phyloP scores from a whole-genome alignment of 805 yeast species.

The Cyberlindnera mycetangii region DNA sequence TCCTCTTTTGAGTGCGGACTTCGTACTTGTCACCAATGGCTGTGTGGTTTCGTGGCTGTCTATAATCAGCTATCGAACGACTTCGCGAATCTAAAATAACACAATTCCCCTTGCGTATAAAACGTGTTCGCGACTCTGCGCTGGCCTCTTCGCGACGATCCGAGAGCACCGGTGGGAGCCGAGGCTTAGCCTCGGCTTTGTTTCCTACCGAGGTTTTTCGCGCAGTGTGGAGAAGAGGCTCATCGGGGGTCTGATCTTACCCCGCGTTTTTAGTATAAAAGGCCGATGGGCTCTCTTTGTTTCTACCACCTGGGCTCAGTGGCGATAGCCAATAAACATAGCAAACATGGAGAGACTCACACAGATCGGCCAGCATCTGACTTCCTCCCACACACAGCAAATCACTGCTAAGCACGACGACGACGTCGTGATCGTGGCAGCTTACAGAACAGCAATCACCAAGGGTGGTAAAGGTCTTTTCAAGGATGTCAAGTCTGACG shows the following conservation, averaged over 20 bases:
- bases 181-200: not conserved
- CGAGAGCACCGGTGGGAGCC: not conserved
- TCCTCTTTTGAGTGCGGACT: too few species aligned
- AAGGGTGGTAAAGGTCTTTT: constrained; percentile 86
- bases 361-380: constrained; percentile 34
- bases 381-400: constrained; percentile 15
- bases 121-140: too few species aligned
- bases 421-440: constrained; percentile 88
- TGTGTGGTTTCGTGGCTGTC: too few species aligned
- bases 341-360: constrained; percentile 34
- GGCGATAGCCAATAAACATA: not conserved
- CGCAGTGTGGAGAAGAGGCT: constrained; percentile 1
- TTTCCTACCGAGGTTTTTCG: constrained; percentile 2
- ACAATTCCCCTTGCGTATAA: too few species aligned
- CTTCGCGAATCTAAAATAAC: too few species aligned
- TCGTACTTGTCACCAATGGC: too few species aligned
- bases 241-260: not conserved
- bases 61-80: too few species aligned
- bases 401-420: constrained; percentile 34
- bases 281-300: not conserved
- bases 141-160: too few species aligned
- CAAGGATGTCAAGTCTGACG: constrained; percentile 81
- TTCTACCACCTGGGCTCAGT: too few species aligned
- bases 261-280: not conserved
- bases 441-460: constrained; percentile 87